Conservation (phyloP, 2,329 filamentous ascomycete genomes). For the Fusarium scirpi region DNA sequence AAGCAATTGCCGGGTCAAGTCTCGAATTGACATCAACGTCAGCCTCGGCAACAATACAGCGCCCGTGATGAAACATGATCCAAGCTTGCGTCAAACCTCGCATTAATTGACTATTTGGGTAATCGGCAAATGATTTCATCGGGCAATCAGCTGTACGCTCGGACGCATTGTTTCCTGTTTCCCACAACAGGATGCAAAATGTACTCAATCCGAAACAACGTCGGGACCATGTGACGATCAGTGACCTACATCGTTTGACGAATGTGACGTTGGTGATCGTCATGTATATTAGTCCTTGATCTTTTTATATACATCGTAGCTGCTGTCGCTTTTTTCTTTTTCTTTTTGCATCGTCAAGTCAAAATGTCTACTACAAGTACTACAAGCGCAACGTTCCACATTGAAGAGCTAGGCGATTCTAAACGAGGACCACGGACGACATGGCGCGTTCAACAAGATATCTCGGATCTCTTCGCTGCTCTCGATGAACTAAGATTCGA, state of each 20-base stretch:
- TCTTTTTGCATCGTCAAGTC: not conserved
- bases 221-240: not conserved
- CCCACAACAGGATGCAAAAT: not conserved
- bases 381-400: not conserved
- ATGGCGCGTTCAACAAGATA: not conserved
- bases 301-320: not conserved
- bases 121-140: not conserved
- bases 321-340: not conserved
- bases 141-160: not conserved
- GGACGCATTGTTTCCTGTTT: not conserved
- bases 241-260: not conserved
- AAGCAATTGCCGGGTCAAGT: not conserved
- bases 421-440: not conserved
- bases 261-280: slow-evolving; percentile 1
- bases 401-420: not conserved
- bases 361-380: not conserved
- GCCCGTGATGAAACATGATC: not conserved
- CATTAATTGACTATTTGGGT: not conserved
- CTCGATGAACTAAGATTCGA: not conserved
- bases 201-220: not conserved
- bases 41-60: not conserved
- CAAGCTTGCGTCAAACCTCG: not conserved
- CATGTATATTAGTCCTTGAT: not conserved
- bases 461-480: not conserved
- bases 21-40: not conserved